A percentile compares a stretch with the other conserved stretches of the same genome.
These are phyloP conservation scores for Areca catechu DNA, from an alignment of 176 grass and related monocot genomes.

Conservation along the genomic window DNA sequence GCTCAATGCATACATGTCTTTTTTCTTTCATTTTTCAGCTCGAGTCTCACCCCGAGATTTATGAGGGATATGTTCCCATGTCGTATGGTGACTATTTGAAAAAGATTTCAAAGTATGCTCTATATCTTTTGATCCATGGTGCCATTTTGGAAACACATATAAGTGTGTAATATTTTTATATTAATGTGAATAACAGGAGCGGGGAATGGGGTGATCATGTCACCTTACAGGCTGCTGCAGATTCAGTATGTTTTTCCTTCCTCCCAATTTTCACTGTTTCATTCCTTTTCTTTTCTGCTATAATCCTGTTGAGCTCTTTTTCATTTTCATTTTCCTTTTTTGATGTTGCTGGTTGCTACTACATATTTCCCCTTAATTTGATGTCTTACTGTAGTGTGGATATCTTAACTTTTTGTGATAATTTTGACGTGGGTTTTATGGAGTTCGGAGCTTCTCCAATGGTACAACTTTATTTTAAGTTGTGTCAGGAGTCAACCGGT, in stretches of 20 bases:
- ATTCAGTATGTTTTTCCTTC: slow-evolving; percentile 47
- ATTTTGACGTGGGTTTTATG: too few species aligned
- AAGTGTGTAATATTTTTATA: slow-evolving; percentile 11
- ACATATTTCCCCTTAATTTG: too few species aligned
- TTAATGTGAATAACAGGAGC: slow-evolving; percentile 32
- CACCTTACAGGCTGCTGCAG: slow-evolving; percentile 91
- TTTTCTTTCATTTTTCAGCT: slow-evolving; percentile 46
- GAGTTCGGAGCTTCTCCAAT: too few species aligned
- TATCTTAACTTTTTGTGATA: too few species aligned
- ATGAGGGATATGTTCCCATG: slow-evolving; percentile 94
- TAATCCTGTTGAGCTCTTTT: not conserved
- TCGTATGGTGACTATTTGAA: slow-evolving; percentile 78
- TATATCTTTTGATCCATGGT: not conserved
- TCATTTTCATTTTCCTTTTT: not conserved
- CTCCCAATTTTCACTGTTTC: not conserved
- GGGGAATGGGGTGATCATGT: slow-evolving; percentile 99
- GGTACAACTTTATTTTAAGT: too few species aligned
- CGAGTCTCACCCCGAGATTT: slow-evolving; percentile 57
- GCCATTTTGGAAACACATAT: slow-evolving; percentile 8
- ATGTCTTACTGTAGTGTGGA: too few species aligned
- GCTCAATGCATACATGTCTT: slow-evolving; percentile 7
- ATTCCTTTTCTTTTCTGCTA: not conserved
- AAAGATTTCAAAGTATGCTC: slow-evolving; percentile 55
- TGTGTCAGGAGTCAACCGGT: too few species aligned
- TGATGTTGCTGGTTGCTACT: too few species aligned